A percentile compares a stretch with the other conserved stretches of the same genome.
Conservation (phyloP, 768 basidiomycete genomes). For the Ramaria rubella region DNA sequence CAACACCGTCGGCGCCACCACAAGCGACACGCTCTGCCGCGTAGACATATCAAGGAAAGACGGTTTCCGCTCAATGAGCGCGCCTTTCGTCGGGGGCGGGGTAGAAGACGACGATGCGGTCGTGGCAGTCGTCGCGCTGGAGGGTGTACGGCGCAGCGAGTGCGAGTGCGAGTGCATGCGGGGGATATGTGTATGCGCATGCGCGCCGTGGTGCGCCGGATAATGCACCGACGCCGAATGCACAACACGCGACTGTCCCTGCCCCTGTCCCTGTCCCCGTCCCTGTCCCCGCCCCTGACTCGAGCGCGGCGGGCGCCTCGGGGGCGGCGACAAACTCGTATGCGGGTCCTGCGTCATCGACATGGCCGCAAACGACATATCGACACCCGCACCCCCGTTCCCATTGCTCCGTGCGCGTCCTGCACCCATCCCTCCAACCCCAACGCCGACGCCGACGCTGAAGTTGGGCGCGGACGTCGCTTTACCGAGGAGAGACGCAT, state of each 20-base stretch:
- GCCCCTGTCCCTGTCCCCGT: no score
- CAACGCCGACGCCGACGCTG: no score
- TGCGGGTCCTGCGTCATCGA: background rate
- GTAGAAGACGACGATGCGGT: background rate
- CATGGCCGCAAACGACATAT: background rate
- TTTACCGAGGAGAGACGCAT: background rate
- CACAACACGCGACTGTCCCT: background rate
- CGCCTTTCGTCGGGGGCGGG: background rate
- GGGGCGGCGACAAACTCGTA: conserved; percentile 2
- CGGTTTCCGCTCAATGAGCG: background rate
- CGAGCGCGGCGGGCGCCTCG: background rate
- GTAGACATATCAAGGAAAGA: conserved; percentile 3
- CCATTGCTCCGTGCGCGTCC: no score
- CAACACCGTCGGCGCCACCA: background rate
- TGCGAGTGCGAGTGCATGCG: no score
- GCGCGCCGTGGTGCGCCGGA: background rate
- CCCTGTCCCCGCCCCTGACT: no score
- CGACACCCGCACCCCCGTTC: background rate
- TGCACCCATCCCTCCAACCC: no score
- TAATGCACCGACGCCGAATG: background rate
- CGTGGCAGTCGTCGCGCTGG: background rate
- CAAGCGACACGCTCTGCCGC: background rate
- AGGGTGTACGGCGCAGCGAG: background rate
- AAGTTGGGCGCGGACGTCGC: background rate
- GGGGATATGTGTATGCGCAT: no score